These are phyloP conservation scores for Suillus bovinus DNA, from an alignment of 768 basidiomycete genomes.

Conservation along the genomic window DNA sequence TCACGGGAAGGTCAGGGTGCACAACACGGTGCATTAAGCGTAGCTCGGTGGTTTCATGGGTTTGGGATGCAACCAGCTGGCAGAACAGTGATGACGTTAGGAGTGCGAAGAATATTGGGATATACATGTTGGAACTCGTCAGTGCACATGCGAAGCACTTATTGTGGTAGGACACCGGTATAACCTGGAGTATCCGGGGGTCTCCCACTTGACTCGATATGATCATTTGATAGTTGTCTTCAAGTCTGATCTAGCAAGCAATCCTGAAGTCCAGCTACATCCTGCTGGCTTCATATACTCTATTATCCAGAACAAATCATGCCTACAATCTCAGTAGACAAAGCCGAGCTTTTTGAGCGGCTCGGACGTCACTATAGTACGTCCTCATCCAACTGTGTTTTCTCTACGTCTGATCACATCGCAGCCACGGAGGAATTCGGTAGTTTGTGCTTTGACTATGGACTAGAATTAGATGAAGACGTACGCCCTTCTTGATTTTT, in stretches of 20 bases:
- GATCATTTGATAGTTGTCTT: conserved; percentile 3
- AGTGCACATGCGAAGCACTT: background rate
- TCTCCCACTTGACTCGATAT: conserved; percentile 9
- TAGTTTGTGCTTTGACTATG: conserved; percentile 94
- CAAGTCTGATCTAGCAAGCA: conserved; percentile 1
- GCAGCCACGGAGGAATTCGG: conserved; percentile 94
- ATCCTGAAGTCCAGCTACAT: background rate
- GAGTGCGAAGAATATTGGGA: conserved; percentile 10
- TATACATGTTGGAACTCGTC: background rate
- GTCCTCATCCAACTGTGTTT: conserved; percentile 11
- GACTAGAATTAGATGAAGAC: conserved; percentile 96
- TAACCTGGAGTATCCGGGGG: conserved; percentile 22
- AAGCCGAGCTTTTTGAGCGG: conserved; percentile 88
- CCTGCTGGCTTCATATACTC: background rate
- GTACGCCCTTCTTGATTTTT: conserved; percentile 46
- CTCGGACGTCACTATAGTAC: conserved; percentile 83
- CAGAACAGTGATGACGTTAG: conserved; percentile 15
- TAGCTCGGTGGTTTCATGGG: background rate
- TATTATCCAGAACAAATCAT: conserved; percentile 38
- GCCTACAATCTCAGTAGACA: conserved; percentile 97
- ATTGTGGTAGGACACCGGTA: background rate
- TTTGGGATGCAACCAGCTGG: background rate
- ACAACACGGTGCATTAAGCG: conserved; percentile 29
- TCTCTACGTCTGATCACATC: conserved; percentile 15
- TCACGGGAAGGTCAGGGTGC: conserved; percentile 31